Percentiles rank a stretch among this genome's conserved stretches.
Evolutionary conservation across 2,329 filamentous ascomycete genomes (phyloP).

Genomic region (Diplodia corticola): DNA sequence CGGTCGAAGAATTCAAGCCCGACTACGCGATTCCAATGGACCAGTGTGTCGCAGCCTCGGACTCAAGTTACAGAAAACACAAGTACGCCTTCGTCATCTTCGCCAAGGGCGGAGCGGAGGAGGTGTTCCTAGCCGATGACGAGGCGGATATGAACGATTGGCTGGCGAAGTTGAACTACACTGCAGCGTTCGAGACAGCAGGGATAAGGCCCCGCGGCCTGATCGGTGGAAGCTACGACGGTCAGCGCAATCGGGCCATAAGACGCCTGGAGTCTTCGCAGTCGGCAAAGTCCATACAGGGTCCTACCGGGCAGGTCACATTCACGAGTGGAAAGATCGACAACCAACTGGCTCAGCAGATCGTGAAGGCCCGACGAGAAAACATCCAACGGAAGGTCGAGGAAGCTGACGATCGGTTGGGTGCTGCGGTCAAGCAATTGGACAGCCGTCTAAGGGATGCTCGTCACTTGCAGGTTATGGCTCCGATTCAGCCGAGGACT

Average conservation of each 20-base stretch:
- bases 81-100: slow-evolving; percentile 94
- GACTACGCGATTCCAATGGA: slow-evolving; percentile 93
- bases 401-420: slow-evolving; percentile 78
- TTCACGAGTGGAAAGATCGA: slow-evolving; percentile 74
- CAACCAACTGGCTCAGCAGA: slow-evolving; percentile 80
- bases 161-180: slow-evolving; percentile 94
- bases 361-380: slow-evolving; percentile 76
- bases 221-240: slow-evolving; percentile 80
- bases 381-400: slow-evolving; percentile 81
- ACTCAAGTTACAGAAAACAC: slow-evolving; percentile 87
- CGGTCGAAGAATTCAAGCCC: slow-evolving; percentile 87
- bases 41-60: slow-evolving; percentile 83
- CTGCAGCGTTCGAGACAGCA: slow-evolving; percentile 87
- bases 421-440: slow-evolving; percentile 70
- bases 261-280: slow-evolving; percentile 64
- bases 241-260: slow-evolving; percentile 71
- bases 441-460: slow-evolving; percentile 85
- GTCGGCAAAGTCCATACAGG: slow-evolving; percentile 63
- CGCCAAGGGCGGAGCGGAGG: slow-evolving; percentile 75
- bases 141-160: slow-evolving; percentile 95
- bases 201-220: slow-evolving; percentile 89
- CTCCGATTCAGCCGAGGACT: slow-evolving; percentile 87
- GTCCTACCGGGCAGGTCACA: slow-evolving; percentile 70
- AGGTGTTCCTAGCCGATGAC: slow-evolving; percentile 85
- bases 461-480: slow-evolving; percentile 82